Base-by-base conservation (phyloP, 768 basidiomycete genomes). In the Austroboletus eburneus region DNA sequence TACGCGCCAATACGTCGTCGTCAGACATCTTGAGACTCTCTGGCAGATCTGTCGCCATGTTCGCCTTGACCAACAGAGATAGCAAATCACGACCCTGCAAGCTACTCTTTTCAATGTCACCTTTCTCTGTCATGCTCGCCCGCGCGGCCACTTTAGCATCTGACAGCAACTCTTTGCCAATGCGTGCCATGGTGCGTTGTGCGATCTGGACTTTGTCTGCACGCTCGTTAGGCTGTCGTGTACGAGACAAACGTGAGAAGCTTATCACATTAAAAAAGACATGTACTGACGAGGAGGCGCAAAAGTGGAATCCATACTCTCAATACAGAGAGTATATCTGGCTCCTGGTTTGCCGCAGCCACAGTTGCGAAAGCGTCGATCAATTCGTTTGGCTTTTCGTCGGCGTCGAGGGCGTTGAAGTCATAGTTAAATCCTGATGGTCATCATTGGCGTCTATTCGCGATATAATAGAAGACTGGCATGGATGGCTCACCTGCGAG, bases 1-100 rank as follows among this genome's bases (percentile, higher is more conserved):
- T 51, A 83, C 73, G 77, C 2, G 69, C 68, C 5, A 83, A 55
- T n/a, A 87, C 79, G 45, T 87, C 84, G 27, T 74, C 74, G 47
- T 87, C 85, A 2, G 74, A 72, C 67, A 87, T 67, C 33, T 72
- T 67, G 58, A 82, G 80, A 42, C 52, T 66, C 6, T 75, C 74
- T 0, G 77, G 72, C 4, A 83, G 49, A 54, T 87, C 81, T 2
- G 73, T 75, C 0, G 79, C 74, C 67, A 81, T 75, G 57, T 85
- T 87, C 4, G 83, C 82, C 48, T 72, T 72, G 35, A 86, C 67
- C 4, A 87, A 68, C 22, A 85, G 55, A 0, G 78, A 79, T 4
- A 86, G 66, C 7, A 87, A 58, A 63, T 85, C 83, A n/a, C 78
- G 73, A 21, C 68, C 69, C 2, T 55, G 50, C 20, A 70, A 45